phyloP scores from a whole-genome alignment of 306 rosid species.

The Cicer cuneatum region DNA sequence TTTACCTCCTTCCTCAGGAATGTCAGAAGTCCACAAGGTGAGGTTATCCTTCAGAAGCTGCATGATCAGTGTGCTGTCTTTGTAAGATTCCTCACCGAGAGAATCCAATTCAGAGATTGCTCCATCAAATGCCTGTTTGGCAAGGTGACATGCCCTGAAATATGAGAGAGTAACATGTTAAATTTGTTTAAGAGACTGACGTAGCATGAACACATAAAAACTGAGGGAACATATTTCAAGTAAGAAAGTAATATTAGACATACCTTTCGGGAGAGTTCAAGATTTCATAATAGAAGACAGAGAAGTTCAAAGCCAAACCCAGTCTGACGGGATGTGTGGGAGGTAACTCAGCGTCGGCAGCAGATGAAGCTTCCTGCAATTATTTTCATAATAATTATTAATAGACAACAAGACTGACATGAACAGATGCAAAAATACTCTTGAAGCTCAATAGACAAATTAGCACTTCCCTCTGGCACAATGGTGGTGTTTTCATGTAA shows the following conservation, averaged over 20 bases:
- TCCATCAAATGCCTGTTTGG: slow-evolving; percentile 75
- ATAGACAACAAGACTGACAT: slow-evolving; percentile 3
- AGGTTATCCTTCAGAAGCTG: slow-evolving; percentile 83
- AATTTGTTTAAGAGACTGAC: slow-evolving; percentile 12
- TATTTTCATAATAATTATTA: slow-evolving; percentile 19
- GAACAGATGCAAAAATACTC: neutral
- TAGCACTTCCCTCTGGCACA: neutral
- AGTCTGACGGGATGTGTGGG: slow-evolving; percentile 71
- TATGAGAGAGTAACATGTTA: slow-evolving; percentile 22
- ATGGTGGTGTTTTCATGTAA: slow-evolving; percentile 9
- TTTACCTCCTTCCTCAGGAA: slow-evolving; percentile 64
- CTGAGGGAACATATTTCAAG: neutral
- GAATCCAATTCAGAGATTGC: slow-evolving; percentile 70
- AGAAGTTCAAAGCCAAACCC: slow-evolving; percentile 74
- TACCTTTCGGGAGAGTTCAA: slow-evolving; percentile 78
- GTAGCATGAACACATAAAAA: slow-evolving; percentile 3
- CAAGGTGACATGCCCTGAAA: slow-evolving; percentile 69
- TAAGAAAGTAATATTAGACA: slow-evolving; percentile 4
- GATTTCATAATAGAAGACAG: slow-evolving; percentile 80
- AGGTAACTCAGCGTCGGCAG: slow-evolving; percentile 63
- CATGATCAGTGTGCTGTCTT: slow-evolving; percentile 69
- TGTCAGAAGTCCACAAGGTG: slow-evolving; percentile 74
- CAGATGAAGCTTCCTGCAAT: slow-evolving; percentile 56
- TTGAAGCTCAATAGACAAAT: slow-evolving; percentile 2
- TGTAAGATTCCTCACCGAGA: slow-evolving; percentile 72